phyloP scores from a whole-genome alignment of 2,329 filamentous ascomycete species.

The Cadophora gregata region DNA sequence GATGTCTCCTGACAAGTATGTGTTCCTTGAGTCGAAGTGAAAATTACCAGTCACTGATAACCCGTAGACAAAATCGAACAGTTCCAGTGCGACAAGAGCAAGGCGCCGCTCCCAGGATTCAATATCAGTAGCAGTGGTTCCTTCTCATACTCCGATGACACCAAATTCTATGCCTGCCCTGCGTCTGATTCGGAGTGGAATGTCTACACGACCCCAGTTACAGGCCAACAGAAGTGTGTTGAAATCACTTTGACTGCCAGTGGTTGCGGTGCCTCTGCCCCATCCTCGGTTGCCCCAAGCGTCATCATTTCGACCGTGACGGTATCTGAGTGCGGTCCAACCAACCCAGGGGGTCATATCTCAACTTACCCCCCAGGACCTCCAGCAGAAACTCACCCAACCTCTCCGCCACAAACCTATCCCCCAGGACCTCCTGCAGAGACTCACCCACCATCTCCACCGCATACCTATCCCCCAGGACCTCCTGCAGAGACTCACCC shows the following conservation, averaged over 20 bases:
- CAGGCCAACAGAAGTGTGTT: constrained; percentile 54
- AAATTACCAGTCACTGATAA: constrained; percentile 2
- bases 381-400: background rate
- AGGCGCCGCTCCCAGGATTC: constrained; percentile 60
- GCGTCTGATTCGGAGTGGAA: constrained; percentile 60
- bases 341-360: constrained; percentile 1
- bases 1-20: constrained; percentile 67
- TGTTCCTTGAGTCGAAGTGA: background rate
- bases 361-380: background rate
- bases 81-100: constrained; percentile 56
- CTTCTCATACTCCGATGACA: constrained; percentile 55
- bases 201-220: constrained; percentile 54
- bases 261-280: constrained; percentile 43
- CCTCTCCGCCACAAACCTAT: background rate
- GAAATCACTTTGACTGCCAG: constrained; percentile 53
- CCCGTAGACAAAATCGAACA: constrained; percentile 29
- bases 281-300: constrained; percentile 4
- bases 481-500: background rate
- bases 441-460: background rate
- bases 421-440: background rate
- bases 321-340: constrained; percentile 25
- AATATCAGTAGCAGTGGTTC: constrained; percentile 57
- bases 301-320: constrained; percentile 23
- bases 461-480: background rate
- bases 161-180: constrained; percentile 65